Conservation (phyloP, 2,329 filamentous ascomycete species). For the Phyllosticta capitalensis region DNA sequence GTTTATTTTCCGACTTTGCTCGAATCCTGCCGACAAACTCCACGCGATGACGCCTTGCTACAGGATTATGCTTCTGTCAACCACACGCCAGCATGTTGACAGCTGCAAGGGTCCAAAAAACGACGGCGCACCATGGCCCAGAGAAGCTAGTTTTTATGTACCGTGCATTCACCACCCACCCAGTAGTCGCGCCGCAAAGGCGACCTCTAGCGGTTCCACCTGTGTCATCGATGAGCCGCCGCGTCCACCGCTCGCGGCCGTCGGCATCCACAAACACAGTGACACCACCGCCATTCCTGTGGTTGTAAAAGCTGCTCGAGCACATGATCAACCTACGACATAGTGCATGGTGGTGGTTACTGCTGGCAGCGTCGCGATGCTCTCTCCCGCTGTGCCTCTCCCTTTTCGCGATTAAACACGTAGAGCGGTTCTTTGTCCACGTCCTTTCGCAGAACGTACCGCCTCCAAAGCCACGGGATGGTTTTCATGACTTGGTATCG, state of each 20-base stretch:
- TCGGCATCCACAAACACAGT: not conserved
- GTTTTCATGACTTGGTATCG: slow-evolving; percentile 23
- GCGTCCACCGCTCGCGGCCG: not conserved
- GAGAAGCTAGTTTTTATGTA: not conserved
- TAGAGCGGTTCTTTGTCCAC: slow-evolving; percentile 4
- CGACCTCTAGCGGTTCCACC: not conserved
- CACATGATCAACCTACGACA: not conserved
- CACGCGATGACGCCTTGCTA: not conserved
- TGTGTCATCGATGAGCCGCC: not conserved
- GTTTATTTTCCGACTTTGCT: not conserved
- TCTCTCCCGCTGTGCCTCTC: not conserved
- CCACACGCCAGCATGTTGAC: not conserved
- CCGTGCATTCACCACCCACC: not conserved
- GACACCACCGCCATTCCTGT: not conserved
- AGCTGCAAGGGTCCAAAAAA: not conserved
- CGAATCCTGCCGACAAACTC: not conserved
- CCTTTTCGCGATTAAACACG: slow-evolving; percentile 5
- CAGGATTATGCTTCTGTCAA: not conserved
- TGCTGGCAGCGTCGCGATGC: not conserved
- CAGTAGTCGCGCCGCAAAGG: not conserved
- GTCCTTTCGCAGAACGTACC: slow-evolving; percentile 2
- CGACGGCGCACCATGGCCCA: not conserved
- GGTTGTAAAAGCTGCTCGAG: not conserved
- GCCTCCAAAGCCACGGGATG: slow-evolving; percentile 6
- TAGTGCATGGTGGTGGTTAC: not conserved